Conservation (phyloP, 2,329 filamentous ascomycete species). For the Sarocladium strictum region DNA sequence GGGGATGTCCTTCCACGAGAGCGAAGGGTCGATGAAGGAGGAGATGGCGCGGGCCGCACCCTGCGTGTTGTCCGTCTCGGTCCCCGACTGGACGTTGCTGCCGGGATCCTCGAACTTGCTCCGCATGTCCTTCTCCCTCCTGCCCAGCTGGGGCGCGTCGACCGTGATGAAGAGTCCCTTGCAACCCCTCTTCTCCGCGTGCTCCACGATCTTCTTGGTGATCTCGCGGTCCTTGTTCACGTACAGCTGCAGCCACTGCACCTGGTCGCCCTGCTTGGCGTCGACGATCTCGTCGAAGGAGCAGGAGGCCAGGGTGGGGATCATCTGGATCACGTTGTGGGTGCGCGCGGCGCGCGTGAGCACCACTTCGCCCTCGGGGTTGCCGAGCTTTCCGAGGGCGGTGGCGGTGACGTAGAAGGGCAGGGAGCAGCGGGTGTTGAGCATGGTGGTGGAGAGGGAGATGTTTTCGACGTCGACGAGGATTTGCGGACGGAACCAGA, state of each 20-base stretch:
- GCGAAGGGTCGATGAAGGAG: conserved; percentile 90
- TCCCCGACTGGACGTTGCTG: conserved; percentile 72
- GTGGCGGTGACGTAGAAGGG: conserved; percentile 97
- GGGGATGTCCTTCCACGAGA: conserved; percentile 88
- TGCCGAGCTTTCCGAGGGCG: conserved; percentile 87
- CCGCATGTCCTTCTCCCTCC: conserved; percentile 97
- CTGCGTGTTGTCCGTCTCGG: conserved; percentile 76
- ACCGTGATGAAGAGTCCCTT: conserved; percentile 97
- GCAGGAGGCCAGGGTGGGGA: conserved; percentile 92
- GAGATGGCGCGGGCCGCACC: conserved; percentile 93
- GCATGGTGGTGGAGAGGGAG: conserved; percentile 87
- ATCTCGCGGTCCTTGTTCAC: conserved; percentile 94
- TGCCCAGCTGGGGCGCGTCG: conserved; percentile 90
- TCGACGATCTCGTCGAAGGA: conserved; percentile 97
- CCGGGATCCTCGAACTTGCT: conserved; percentile 82
- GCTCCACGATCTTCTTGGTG: conserved; percentile 82
- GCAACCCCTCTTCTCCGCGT: conserved; percentile 88
- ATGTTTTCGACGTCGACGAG: conserved; percentile 86
- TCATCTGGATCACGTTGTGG: conserved; percentile 96
- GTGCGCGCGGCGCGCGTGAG: conserved; percentile 77
- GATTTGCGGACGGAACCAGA: conserved; percentile 88
- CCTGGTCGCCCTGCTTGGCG: conserved; percentile 68
- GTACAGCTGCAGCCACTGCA: conserved; percentile 96
- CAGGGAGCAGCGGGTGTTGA: conserved; percentile 75
- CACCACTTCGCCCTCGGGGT: conserved; percentile 89